Percentiles rank a stretch among this genome's conserved stretches.
Conservation (phyloP, 176 grass and related monocot species). For the Oryza coarctata region DNA sequence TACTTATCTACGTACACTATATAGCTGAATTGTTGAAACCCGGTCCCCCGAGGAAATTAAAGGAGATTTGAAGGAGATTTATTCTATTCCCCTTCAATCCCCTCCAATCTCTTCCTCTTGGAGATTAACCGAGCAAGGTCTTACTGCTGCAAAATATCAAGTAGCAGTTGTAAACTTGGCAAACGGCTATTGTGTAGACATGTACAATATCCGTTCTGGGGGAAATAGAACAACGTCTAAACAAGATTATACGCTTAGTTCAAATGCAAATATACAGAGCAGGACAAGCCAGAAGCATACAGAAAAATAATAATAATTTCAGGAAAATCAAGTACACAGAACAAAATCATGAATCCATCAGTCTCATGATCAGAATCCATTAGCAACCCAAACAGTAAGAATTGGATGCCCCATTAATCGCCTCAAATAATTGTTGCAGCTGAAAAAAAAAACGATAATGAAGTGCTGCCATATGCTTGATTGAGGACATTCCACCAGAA, state of each 20-base stretch:
- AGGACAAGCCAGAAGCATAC: not conserved
- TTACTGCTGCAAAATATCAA: too few species aligned
- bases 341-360: not conserved
- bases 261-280: not conserved
- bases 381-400: not conserved
- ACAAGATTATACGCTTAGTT: not conserved
- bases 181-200: too few species aligned
- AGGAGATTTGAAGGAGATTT: too few species aligned
- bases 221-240: not conserved
- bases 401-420: not conserved
- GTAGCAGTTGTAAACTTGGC: too few species aligned
- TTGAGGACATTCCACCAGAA: not conserved
- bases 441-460: not conserved
- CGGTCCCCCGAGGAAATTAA: too few species aligned
- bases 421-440: not conserved
- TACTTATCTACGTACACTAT: too few species aligned
- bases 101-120: too few species aligned
- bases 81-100: too few species aligned
- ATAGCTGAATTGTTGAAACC: too few species aligned
- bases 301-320: not conserved
- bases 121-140: too few species aligned
- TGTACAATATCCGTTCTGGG: too few species aligned
- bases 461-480: not conserved
- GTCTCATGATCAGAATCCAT: not conserved
- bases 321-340: not conserved